Evolutionary conservation across 331 rosid species (phyloP), one percentile per base, ranked within the genome.

Genomic region (Rosa hybrid): DNA sequence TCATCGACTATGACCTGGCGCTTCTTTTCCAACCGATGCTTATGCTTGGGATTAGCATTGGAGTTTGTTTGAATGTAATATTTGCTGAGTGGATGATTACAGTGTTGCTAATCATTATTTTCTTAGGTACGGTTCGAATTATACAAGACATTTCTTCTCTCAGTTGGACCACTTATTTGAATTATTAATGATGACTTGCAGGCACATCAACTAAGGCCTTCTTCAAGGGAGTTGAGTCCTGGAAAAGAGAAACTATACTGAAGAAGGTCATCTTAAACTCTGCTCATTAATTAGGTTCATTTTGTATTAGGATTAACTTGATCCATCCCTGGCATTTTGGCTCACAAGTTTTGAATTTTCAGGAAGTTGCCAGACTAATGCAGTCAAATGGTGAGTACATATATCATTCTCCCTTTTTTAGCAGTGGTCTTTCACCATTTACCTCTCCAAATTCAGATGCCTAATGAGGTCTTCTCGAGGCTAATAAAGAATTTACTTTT

Each of bases 51-150:
- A 82, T 85, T 75, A 82, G 84, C 42, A 25, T 85, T 23, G 86
- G 88, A 78, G 88, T 85, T 39, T 75, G 86, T 71, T 82, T 70
- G 59, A 85, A 85, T 25, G 88, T 85, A 8, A 54, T 85, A 21
- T 76, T 75, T 64, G 79, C 88, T 68, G 86, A 85, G 21, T 79
- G 88, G 88, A 82, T 85, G 83, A 82, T 85, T 69, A 79, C 80
- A 44, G 57, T 79, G 75, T 25, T 82, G 39, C 53, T 85, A 38
- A 82, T 85, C 42, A 14, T 85, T 51, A 50, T 82, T 71, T 85
- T 85, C 76, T 75, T 82, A 12, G 59, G 88, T 85, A 79, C 6
- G 60, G 20, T 21, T 7, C 8, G n/a, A 57, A 9, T 49, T 51
- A 16, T 6, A 53, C 20, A 23, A 11, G 13, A 63, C 34, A 76